These are phyloP conservation scores for Heterobasidion occidentale DNA, from an alignment of 1,284 basidiomycete species.

Conservation along the genomic window DNA sequence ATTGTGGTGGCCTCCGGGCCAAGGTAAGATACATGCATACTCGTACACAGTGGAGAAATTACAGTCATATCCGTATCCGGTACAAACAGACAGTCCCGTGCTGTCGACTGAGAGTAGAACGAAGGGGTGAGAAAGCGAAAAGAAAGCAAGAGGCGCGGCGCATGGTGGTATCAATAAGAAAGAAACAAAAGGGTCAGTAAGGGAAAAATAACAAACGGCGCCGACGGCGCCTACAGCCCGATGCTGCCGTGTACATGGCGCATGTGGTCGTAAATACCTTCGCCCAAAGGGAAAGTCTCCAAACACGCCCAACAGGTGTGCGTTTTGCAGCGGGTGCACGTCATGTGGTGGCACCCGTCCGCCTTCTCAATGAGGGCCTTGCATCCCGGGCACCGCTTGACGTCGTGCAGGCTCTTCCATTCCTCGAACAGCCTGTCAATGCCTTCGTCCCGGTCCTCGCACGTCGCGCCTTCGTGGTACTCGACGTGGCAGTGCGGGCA, in stretches of 20 bases:
- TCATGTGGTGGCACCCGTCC: slow-evolving; percentile 74
- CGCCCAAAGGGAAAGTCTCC: slow-evolving; percentile 50
- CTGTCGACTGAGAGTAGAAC: no score
- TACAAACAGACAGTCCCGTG: no score
- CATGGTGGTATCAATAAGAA: neutral
- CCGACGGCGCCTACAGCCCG: slow-evolving; percentile 20
- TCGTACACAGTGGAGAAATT: no score
- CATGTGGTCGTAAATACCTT: slow-evolving; percentile 58
- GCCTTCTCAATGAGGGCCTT: slow-evolving; percentile 56
- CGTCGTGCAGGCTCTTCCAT: slow-evolving; percentile 51
- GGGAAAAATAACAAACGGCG: neutral
- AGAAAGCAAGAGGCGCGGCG: no score
- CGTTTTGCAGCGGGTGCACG: slow-evolving; percentile 57
- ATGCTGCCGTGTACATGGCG: slow-evolving; percentile 36
- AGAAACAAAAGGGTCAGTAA: neutral
- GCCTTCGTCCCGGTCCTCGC: slow-evolving; percentile 42
- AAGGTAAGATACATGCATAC: no score
- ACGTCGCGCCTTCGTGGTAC: slow-evolving; percentile 57
- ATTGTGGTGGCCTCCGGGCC: no score
- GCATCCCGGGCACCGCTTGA: slow-evolving; percentile 67
- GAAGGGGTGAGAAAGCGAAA: no score
- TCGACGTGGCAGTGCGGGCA: slow-evolving; percentile 60
- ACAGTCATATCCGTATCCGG: no score
- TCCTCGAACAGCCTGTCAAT: slow-evolving; percentile 45
- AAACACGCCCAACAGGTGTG: slow-evolving; percentile 75